Conservation (phyloP, 2,329 filamentous ascomycete species). For the Sporothrix protearum region DNA sequence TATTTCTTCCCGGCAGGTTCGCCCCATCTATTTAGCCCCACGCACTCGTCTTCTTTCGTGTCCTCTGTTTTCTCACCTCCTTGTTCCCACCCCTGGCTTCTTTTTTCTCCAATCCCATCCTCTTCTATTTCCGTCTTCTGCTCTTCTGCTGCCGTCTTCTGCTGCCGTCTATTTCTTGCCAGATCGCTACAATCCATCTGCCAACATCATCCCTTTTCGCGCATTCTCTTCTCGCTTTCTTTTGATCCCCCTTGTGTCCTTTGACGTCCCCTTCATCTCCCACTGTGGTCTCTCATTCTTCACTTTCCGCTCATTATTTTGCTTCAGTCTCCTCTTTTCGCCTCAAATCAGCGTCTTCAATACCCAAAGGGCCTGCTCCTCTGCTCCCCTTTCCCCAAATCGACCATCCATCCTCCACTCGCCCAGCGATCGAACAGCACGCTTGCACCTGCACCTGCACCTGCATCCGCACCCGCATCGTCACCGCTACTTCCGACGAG, state of each 20-base stretch:
- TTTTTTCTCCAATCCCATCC: not conserved
- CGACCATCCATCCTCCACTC: not conserved
- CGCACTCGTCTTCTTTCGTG: constrained; percentile 7
- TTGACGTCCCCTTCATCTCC: not conserved
- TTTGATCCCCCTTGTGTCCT: not conserved
- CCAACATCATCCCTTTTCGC: not conserved
- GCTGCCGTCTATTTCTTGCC: constrained; percentile 5
- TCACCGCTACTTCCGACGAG: constrained; percentile 24
- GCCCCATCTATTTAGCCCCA: constrained; percentile 18
- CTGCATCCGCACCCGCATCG: constrained; percentile 21
- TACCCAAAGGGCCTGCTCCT: too few relatives aligned
- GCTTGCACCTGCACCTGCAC: constrained; percentile 18
- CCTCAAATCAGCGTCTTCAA: not conserved
- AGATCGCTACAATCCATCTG: constrained; percentile 3
- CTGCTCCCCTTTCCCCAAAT: not conserved
- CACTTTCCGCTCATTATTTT: not conserved
- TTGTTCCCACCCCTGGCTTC: constrained; percentile 13
- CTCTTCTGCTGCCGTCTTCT: too few relatives aligned
- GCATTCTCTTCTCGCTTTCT: not conserved
- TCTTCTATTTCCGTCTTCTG: not conserved
- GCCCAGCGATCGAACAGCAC: constrained; percentile 13
- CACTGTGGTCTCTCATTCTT: constrained; percentile 2
- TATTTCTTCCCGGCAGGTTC: constrained; percentile 2
- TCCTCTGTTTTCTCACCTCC: constrained; percentile 15
- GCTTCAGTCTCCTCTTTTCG: not conserved